phyloP scores from a whole-genome alignment of 768 basidiomycete genomes.

The Podaxis sp. region DNA sequence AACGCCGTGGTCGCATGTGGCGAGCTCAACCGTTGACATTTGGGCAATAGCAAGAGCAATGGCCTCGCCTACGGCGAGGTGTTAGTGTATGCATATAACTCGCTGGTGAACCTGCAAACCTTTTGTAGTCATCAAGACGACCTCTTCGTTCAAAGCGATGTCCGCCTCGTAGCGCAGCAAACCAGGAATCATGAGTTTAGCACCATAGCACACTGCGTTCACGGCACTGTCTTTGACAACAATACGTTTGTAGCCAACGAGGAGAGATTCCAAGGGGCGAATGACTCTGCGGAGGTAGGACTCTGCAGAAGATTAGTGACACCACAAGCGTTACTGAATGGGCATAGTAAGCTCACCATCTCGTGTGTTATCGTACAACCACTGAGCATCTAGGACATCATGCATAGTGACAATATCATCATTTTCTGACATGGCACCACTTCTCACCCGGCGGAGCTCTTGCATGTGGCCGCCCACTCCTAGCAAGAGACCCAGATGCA shows the following conservation, averaged over 20 bases:
- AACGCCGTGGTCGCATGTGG: slow-evolving; percentile 97
- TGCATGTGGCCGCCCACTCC: slow-evolving; percentile 99
- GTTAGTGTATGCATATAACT: slow-evolving; percentile 10
- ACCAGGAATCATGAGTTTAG: slow-evolving; percentile 99
- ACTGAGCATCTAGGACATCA: slow-evolving; percentile 98
- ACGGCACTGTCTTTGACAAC: slow-evolving; percentile 99
- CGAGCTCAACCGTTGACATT: slow-evolving; percentile 98
- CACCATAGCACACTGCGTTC: slow-evolving; percentile 99
- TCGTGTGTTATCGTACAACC: slow-evolving; percentile 95
- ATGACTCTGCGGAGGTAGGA: slow-evolving; percentile 95
- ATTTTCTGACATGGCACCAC: slow-evolving; percentile 95
- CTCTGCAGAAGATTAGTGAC: slow-evolving; percentile 48
- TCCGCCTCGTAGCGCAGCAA: slow-evolving; percentile 94
- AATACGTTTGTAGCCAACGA: slow-evolving; percentile 96
- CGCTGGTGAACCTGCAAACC: slow-evolving; percentile 39
- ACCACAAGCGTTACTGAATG: background rate
- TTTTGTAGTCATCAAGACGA: slow-evolving; percentile 99
- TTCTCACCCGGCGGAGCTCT: slow-evolving; percentile 90
- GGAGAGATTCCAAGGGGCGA: slow-evolving; percentile 88
- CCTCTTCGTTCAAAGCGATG: slow-evolving; percentile 92
- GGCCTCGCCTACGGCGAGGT: slow-evolving; percentile 64
- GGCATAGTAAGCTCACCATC: slow-evolving; percentile 62
- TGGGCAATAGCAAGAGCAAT: slow-evolving; percentile 94
- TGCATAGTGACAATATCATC: slow-evolving; percentile 99
- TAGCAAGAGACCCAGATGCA: slow-evolving; percentile 90